Percentiles rank a stretch among this genome's conserved stretches.
Evolutionary conservation across 192 early-diverging fungal species (phyloP).

Genomic region (Coemansia sp.): DNA sequence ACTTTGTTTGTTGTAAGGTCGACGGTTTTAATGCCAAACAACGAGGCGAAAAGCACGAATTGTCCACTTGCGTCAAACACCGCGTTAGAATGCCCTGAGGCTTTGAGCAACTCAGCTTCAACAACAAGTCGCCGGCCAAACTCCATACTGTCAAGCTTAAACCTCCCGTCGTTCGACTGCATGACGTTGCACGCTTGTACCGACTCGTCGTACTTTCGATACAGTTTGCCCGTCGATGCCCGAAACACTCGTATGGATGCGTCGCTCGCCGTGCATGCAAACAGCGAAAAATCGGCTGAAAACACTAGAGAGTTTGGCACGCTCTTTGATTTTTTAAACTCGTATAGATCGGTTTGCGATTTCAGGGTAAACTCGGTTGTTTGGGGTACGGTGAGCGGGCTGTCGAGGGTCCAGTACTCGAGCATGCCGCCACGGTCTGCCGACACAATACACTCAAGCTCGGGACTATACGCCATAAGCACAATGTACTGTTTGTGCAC

Average conservation of each 20-base stretch:
- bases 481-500: slow-evolving; percentile 73
- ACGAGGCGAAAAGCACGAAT: slow-evolving; percentile 88
- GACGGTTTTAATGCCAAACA: slow-evolving; percentile 94
- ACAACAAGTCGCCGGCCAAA: slow-evolving; percentile 90
- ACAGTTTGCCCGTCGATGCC: slow-evolving; percentile 79
- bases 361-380: slow-evolving; percentile 78
- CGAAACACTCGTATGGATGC: slow-evolving; percentile 83
- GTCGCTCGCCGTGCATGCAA: slow-evolving; percentile 86
- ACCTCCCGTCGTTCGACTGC: slow-evolving; percentile 49
- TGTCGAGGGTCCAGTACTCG: slow-evolving; percentile 89
- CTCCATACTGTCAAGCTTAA: slow-evolving; percentile 95
- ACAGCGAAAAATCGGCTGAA: slow-evolving; percentile 76
- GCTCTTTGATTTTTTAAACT: slow-evolving; percentile 87
- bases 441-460: slow-evolving; percentile 75
- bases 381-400: slow-evolving; percentile 62
- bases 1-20: slow-evolving; percentile 86
- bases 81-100: slow-evolving; percentile 67
- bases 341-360: slow-evolving; percentile 93
- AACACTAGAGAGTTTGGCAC: slow-evolving; percentile 78
- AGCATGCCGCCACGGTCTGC: slow-evolving; percentile 85
- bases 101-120: slow-evolving; percentile 83
- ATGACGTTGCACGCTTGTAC: slow-evolving; percentile 63
- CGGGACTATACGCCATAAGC: slow-evolving; percentile 80
- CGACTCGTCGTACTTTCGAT: slow-evolving; percentile 90
- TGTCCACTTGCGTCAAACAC: slow-evolving; percentile 91